These are phyloP conservation scores for Podospora tetraspora DNA, from an alignment of 495 filamentous ascomycete genomes.

Conservation along the genomic window DNA sequence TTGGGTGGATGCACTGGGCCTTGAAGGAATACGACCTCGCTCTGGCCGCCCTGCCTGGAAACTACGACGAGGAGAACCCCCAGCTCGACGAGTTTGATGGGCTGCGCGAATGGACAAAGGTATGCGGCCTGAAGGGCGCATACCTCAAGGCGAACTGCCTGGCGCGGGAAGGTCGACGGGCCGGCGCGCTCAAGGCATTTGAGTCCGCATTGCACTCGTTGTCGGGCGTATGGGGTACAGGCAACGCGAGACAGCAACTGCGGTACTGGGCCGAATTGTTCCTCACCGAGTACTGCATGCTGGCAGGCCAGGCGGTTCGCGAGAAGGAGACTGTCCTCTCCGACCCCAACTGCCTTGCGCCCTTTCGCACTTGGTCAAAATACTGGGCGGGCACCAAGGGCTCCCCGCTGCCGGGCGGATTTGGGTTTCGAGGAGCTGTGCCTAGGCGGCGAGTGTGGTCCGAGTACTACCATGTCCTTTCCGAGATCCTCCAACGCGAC, in stretches of 20 bases:
- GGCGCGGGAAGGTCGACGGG: conserved; percentile 45
- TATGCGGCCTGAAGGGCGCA: conserved; percentile 70
- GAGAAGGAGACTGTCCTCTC: conserved; percentile 40
- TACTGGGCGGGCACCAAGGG: conserved; percentile 47
- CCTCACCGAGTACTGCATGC: conserved; percentile 63
- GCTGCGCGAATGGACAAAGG: conserved; percentile 65
- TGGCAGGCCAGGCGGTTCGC: conserved; percentile 53
- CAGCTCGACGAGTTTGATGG: conserved; percentile 44
- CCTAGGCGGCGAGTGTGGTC: conserved; percentile 64
- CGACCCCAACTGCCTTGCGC: conserved; percentile 45
- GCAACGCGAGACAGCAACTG: conserved; percentile 52
- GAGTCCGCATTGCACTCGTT: conserved; percentile 58
- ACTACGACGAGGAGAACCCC: conserved; percentile 49
- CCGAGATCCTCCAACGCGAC: conserved; percentile 54
- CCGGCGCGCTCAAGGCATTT: conserved; percentile 59
- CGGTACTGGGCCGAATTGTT: conserved; percentile 74
- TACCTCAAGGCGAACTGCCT: conserved; percentile 73
- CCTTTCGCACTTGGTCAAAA: conserved; percentile 59
- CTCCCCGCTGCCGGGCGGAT: conserved; percentile 36
- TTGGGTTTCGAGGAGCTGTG: conserved; percentile 43
- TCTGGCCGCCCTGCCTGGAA: conserved; percentile 55
- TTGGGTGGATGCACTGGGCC: conserved; percentile 78
- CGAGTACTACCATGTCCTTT: conserved; percentile 72
- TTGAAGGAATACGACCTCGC: conserved; percentile 62
- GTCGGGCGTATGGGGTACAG: conserved; percentile 37